Evolutionary conservation across 495 filamentous ascomycete species (phyloP), one percentile per base, ranked within the genome.

Genomic region (Sporormia fimetaria): DNA sequence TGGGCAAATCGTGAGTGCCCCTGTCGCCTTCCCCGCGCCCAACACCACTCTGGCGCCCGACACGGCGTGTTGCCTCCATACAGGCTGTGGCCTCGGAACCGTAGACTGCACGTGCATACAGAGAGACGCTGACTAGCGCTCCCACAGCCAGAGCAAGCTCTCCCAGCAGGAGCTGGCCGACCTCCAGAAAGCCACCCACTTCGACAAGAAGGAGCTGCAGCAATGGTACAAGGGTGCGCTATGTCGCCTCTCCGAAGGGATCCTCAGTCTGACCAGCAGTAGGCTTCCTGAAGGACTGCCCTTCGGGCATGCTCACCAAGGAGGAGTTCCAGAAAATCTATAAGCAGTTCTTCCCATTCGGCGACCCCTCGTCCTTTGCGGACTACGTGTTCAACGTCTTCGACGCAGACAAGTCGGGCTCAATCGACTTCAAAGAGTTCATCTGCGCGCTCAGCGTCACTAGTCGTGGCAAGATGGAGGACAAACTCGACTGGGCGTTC

Each of bases 331-430:
- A 96, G 67, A 95, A 96, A 65, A 96, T 98, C 54, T 98, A 98
- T 62, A 83, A 87, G 37, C 90, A 96, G 65, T 98, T 98, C 74
- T 98, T 98, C 57, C 90, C 90, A 16, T 98, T 96, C 57, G 90
- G 90, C 41, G 90, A 98, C 58, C 90, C 90, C 1, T 88, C 85
- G 0, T 85, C 82, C 0, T 98, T 98, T 56, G 90, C 90, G 51
- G 87, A 98, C 66, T 95, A 98, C 62, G 92, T 98, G 25, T 98
- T 98, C 68, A 94, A 95, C 53, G 90, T 98, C 8, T 98, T 98
- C 63, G 90, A 98, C 60, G 80, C 84, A 47, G 90, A 98, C 66
- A 87, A 93, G 56, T 92, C 83, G 24, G 90, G 90, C 40, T 85
- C 83, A 42, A 98, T 98, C 59, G 90, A 98, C 69, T 98, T 98